Percentiles rank a stretch among this genome's conserved stretches.
These are phyloP conservation scores for Podaxis sp. DNA, from an alignment of 768 basidiomycete species.

Conservation along the genomic window DNA sequence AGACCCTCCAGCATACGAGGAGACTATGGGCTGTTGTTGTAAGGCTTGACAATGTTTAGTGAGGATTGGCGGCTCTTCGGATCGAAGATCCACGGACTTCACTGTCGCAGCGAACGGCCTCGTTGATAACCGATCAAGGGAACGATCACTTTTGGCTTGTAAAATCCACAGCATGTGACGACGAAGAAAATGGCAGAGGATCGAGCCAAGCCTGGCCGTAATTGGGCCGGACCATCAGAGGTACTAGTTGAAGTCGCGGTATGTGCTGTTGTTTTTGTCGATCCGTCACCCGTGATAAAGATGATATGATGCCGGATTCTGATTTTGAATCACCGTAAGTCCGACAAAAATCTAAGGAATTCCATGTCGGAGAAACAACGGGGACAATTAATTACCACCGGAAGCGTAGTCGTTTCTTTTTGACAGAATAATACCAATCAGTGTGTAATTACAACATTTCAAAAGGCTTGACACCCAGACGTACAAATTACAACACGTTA, in stretches of 20 bases:
- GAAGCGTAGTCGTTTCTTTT: not conserved
- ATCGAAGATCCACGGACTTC: not conserved
- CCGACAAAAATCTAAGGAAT: not conserved
- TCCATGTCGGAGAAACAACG: not conserved
- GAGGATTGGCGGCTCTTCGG: not conserved
- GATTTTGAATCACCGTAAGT: not conserved
- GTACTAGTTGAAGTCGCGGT: not conserved
- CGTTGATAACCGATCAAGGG: not conserved
- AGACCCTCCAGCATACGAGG: not conserved
- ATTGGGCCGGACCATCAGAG: not conserved
- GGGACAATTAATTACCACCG: not conserved
- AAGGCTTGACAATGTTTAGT: not conserved
- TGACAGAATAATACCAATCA: not conserved
- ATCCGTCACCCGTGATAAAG: not conserved
- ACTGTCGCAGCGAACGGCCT: not conserved
- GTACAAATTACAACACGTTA: not conserved
- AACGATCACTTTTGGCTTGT: not conserved
- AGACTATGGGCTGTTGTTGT: not conserved
- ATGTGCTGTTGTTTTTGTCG: not conserved
- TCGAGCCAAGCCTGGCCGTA: not conserved
- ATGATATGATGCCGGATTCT: not conserved
- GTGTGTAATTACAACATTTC: not conserved
- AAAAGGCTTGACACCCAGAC: not conserved
- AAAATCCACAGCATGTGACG: not conserved
- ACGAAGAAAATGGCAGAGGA: not conserved